Percentiles rank a stretch among this genome's conserved stretches.
phyloP scores from a whole-genome alignment of 2,329 filamentous ascomycete species.

The Aspergillus ustus region DNA sequence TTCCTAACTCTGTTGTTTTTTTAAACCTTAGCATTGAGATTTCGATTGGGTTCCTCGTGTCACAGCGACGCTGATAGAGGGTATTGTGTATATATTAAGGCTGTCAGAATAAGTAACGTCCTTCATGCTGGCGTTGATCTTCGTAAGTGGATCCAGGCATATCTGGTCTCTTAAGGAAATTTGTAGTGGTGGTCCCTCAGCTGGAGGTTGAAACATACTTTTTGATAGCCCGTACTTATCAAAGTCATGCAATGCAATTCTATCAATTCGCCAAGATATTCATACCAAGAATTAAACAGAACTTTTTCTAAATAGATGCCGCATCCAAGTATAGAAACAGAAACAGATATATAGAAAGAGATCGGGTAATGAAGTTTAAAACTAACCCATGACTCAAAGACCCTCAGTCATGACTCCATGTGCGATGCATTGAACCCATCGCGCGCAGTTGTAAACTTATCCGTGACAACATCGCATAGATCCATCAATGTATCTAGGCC shows the following conservation, averaged over 20 bases:
- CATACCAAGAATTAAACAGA: constrained; percentile 10
- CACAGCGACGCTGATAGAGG: constrained; percentile 29
- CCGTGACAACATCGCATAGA: constrained; percentile 89
- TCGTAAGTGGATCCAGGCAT: too few relatives aligned
- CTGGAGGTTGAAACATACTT: not conserved
- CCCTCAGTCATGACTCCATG: constrained; percentile 35
- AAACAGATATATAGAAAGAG: constrained; percentile 16
- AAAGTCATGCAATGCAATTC: not conserved
- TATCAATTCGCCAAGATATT: constrained; percentile 13
- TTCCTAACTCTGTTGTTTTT: constrained; percentile 20
- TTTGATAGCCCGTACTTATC: not conserved
- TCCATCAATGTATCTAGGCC: constrained; percentile 87
- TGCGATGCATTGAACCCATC: constrained; percentile 60
- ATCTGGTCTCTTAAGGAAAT: not conserved
- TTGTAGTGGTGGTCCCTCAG: not conserved
- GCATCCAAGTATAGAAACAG: constrained; percentile 21
- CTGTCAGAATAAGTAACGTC: constrained; percentile 36
- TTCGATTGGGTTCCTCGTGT: constrained; percentile 17
- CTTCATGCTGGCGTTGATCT: not conserved
- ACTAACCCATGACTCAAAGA: constrained; percentile 4
- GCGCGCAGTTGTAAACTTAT: constrained; percentile 77
- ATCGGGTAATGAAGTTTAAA: constrained; percentile 19
- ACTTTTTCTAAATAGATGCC: constrained; percentile 30
- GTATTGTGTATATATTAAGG: constrained; percentile 42
- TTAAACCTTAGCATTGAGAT: constrained; percentile 28